Conservation (phyloP, 2,329 filamentous ascomycete species). For the Penicillium concentricum region DNA sequence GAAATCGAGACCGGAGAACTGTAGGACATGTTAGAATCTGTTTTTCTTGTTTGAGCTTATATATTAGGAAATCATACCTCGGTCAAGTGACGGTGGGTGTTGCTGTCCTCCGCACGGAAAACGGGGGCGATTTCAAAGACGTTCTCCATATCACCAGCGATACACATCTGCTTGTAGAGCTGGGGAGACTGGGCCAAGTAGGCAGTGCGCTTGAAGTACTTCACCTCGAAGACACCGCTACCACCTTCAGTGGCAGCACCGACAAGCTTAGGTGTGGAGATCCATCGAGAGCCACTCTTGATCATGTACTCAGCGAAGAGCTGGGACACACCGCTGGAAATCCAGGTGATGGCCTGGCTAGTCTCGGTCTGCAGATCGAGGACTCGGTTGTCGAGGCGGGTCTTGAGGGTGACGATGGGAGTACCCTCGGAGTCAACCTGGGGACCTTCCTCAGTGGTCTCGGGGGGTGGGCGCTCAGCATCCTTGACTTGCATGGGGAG, state of each 20-base stretch:
- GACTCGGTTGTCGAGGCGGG: conserved; percentile 84
- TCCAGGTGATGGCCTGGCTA: conserved; percentile 81
- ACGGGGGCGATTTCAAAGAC: conserved; percentile 67
- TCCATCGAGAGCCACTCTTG: conserved; percentile 71
- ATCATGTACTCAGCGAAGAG: conserved; percentile 80
- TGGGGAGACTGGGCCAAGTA: conserved; percentile 66
- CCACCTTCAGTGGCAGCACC: conserved; percentile 91
- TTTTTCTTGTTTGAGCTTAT: background rate
- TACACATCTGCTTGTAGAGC: conserved; percentile 68
- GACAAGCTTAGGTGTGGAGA: conserved; percentile 87
- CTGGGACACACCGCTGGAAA: conserved; percentile 64
- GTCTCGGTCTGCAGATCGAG: conserved; percentile 90
- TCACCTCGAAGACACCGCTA: conserved; percentile 83
- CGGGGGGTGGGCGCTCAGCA: conserved; percentile 49
- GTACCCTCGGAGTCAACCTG: conserved; percentile 53
- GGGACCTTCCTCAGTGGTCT: conserved; percentile 45
- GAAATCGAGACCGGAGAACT: conserved; percentile 55
- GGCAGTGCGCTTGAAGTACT: conserved; percentile 83
- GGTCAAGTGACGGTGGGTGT: conserved; percentile 65
- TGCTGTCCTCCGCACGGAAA: conserved; percentile 67
- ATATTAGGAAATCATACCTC: conserved; percentile 44
- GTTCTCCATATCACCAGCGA: conserved; percentile 61
- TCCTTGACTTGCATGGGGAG: conserved; percentile 62
- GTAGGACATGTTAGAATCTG: conserved; percentile 18
- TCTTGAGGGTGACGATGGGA: conserved; percentile 77